phyloP scores from a whole-genome alignment of 2,329 filamentous ascomycete genomes.

The Aspergillus texensis region DNA sequence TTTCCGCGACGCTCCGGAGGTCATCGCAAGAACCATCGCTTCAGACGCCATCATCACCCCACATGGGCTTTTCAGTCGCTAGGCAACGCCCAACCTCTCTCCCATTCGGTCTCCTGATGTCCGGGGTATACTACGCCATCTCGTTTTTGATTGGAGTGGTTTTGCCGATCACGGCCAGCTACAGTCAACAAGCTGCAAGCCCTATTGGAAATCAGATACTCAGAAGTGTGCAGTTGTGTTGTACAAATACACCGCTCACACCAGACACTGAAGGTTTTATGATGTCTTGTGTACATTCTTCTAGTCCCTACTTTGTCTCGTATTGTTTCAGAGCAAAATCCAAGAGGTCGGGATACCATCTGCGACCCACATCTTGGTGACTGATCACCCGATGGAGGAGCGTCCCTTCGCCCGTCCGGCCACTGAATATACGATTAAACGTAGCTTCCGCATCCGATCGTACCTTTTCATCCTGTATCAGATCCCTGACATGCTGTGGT shows the following conservation, averaged over 20 bases:
- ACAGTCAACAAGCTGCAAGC: not conserved
- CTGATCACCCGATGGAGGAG: conserved; percentile 40
- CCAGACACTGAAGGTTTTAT: not conserved
- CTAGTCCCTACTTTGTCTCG: conserved; percentile 8
- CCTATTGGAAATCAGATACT: not conserved
- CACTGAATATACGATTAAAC: conserved; percentile 36
- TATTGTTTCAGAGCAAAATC: conserved; percentile 31
- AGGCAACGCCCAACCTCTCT: not conserved
- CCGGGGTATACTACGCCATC: not conserved
- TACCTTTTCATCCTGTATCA: conserved; percentile 35
- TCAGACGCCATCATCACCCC: conserved; percentile 1
- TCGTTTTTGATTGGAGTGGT: not conserved
- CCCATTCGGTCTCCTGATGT: not conserved
- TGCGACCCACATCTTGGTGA: conserved; percentile 39
- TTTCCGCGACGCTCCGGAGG: not conserved
- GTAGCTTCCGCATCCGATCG: conserved; percentile 41
- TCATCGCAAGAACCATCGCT: not conserved
- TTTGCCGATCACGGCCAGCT: not conserved
- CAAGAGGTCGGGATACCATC: conserved; percentile 41
- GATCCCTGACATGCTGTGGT: conserved; percentile 31
- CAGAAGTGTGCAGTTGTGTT: too few relatives aligned
- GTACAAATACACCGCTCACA: not conserved
- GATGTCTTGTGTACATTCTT: not conserved
- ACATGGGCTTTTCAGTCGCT: not conserved
- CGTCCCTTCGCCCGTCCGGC: conserved; percentile 36